A percentile compares a stretch with the other conserved stretches of the same genome.
phyloP scores from a whole-genome alignment of 2,329 filamentous ascomycete species.

The Fusarium circinatum region DNA sequence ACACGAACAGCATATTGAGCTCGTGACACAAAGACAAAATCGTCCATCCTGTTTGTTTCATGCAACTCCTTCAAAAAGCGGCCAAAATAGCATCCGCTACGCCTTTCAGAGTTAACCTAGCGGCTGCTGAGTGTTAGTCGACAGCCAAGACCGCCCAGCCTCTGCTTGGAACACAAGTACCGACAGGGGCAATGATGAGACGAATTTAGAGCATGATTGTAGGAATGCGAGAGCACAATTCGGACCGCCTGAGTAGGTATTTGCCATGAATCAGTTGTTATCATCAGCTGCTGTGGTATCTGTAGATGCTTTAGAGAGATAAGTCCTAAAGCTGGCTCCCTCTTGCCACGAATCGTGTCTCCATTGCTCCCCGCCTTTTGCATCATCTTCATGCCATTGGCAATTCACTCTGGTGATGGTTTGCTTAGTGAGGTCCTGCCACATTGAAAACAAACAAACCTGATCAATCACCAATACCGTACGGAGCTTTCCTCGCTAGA shows the following conservation, averaged over 20 bases:
- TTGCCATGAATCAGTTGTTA: not conserved
- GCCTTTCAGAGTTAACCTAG: slow-evolving; percentile 23
- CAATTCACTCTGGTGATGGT: slow-evolving; percentile 14
- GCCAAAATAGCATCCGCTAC: slow-evolving; percentile 36
- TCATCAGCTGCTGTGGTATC: not conserved
- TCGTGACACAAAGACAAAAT: slow-evolving; percentile 23
- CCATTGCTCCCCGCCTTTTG: slow-evolving; percentile 22
- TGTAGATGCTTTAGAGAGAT: not conserved
- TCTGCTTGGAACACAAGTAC: slow-evolving; percentile 16
- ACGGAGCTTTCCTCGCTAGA: slow-evolving; percentile 15
- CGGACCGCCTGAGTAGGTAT: not conserved
- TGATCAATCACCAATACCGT: slow-evolving; percentile 1
- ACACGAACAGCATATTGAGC: slow-evolving; percentile 24
- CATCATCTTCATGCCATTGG: slow-evolving; percentile 36
- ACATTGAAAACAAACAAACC: slow-evolving; percentile 28
- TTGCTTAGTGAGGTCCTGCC: not conserved
- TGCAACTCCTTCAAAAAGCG: slow-evolving; percentile 4
- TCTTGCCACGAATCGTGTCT: slow-evolving; percentile 27
- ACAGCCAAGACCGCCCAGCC: slow-evolving; percentile 16
- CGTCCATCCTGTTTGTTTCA: slow-evolving; percentile 23
- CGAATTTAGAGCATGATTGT: not conserved
- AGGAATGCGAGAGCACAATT: not conserved
- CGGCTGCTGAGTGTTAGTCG: slow-evolving; percentile 22
- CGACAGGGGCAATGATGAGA: slow-evolving; percentile 11
- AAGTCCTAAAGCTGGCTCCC: slow-evolving; percentile 4